Conservation (phyloP, 306 rosid species). For the Vigna mungo region DNA sequence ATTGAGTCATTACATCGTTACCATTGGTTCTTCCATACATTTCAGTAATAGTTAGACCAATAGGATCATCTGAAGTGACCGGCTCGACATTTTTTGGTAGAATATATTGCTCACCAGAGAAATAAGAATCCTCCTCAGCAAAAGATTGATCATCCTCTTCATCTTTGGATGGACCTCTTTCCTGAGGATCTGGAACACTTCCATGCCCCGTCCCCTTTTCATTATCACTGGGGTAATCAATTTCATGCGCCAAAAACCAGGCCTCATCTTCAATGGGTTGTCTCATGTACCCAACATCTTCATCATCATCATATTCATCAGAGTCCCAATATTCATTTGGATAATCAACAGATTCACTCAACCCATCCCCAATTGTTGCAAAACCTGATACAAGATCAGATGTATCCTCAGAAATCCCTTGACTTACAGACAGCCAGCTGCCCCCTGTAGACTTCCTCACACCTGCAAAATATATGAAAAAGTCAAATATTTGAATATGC, state of each 20-base stretch:
- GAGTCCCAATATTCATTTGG: conserved; percentile 99
- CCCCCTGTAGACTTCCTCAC: conserved; percentile 81
- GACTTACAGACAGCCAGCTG: conserved; percentile 94
- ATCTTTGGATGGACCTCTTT: conserved; percentile 76
- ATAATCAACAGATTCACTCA: conserved; percentile 90
- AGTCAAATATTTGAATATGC: conserved; percentile 21
- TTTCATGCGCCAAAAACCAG: conserved; percentile 99
- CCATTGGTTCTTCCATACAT: conserved; percentile 71
- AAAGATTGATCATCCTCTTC: conserved; percentile 97
- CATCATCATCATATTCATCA: conserved; percentile 96
- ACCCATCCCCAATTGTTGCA: conserved; percentile 95
- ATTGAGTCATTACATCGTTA: conserved; percentile 78
- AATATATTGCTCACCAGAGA: conserved; percentile 89
- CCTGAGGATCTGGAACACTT: conserved; percentile 84
- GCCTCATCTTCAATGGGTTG: conserved; percentile 99
- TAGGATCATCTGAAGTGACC: conserved; percentile 72
- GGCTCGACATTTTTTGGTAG: conserved; percentile 77
- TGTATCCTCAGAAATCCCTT: conserved; percentile 92
- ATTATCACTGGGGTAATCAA: conserved; percentile 98
- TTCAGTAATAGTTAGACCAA: conserved; percentile 71
- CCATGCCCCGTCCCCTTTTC: conserved; percentile 93
- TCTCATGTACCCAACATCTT: conserved; percentile 94
- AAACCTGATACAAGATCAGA: conserved; percentile 98
- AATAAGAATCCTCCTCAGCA: conserved; percentile 95
- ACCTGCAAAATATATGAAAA: conserved; percentile 60